Conservation (phyloP, 768 basidiomycete species). For the Roridomyces roridus region DNA sequence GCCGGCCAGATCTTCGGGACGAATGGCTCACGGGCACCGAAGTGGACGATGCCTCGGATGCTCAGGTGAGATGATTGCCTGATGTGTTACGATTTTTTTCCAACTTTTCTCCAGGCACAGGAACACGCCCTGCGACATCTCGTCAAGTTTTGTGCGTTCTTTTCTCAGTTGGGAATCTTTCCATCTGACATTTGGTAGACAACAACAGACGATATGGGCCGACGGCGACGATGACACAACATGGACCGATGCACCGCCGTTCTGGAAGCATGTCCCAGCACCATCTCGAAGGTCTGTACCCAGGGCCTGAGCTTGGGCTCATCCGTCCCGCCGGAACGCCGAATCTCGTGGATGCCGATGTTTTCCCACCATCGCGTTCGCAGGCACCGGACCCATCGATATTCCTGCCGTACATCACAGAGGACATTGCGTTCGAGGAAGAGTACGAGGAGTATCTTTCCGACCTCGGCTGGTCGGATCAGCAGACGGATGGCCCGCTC, state of each 20-base stretch:
- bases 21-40: slow-evolving; percentile 97
- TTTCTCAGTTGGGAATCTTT: slow-evolving; percentile 4
- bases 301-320: slow-evolving; percentile 76
- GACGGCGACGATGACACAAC: slow-evolving; percentile 55
- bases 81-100: slow-evolving; percentile 1
- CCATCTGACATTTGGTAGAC: slow-evolving; percentile 51
- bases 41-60: slow-evolving; percentile 90
- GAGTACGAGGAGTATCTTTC: slow-evolving; percentile 96
- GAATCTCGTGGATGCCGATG: slow-evolving; percentile 83
- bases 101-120: slow-evolving; percentile 67
- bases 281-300: slow-evolving; percentile 76
- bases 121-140: slow-evolving; percentile 93
- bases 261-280: slow-evolving; percentile 87
- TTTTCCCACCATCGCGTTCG: slow-evolving; percentile 93
- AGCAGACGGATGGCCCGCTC: slow-evolving; percentile 51
- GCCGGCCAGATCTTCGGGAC: slow-evolving; percentile 94
- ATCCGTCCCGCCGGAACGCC: slow-evolving; percentile 79
- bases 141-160: slow-evolving; percentile 86
- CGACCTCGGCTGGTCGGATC: slow-evolving; percentile 81
- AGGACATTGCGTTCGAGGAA: slow-evolving; percentile 94
- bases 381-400: slow-evolving; percentile 84
- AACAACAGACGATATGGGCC: slow-evolving; percentile 90
- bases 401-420: slow-evolving; percentile 90
- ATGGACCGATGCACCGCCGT: slow-evolving; percentile 68
- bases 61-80: slow-evolving; percentile 61